Evolutionary conservation across 441 rosid genomes (phyloP).

Genomic region (Metrosideros polymorpha): DNA sequence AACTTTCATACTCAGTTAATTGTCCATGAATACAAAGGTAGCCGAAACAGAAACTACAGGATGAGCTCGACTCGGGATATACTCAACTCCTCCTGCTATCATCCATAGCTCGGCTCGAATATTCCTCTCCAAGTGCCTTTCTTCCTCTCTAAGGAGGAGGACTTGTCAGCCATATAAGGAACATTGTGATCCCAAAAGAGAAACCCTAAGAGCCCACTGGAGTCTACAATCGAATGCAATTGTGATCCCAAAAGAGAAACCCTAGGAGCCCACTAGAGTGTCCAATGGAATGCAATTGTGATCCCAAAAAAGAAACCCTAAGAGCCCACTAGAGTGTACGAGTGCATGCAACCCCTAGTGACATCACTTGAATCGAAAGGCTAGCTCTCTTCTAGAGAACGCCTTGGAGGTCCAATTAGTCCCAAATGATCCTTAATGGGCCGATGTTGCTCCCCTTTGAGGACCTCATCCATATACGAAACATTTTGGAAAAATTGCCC

Average conservation of each 20-base stretch:
- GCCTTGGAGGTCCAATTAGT: not conserved
- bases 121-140: not conserved
- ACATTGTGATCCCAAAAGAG: not conserved
- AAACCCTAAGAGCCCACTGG: not conserved
- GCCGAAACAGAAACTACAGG: accelerated
- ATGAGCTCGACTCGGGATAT: not conserved
- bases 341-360: not conserved
- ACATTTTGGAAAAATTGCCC: not conserved
- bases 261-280: not conserved
- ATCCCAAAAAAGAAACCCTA: not conserved
- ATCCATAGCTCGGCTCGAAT: not conserved
- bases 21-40: not conserved
- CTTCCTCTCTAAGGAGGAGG: not conserved
- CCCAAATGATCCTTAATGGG: not conserved
- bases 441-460: accelerated
- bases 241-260: not conserved
- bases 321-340: not conserved
- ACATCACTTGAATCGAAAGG: not conserved
- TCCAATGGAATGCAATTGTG: not conserved
- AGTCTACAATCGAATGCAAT: not conserved
- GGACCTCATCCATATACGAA: not conserved
- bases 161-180: not conserved
- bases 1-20: not conserved
- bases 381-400: not conserved
- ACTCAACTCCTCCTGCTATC: not conserved